A percentile compares a stretch with the other conserved stretches of the same genome.
Evolutionary conservation across 345 rosid genomes (phyloP).

Genomic region (Corchorus capsularis): DNA sequence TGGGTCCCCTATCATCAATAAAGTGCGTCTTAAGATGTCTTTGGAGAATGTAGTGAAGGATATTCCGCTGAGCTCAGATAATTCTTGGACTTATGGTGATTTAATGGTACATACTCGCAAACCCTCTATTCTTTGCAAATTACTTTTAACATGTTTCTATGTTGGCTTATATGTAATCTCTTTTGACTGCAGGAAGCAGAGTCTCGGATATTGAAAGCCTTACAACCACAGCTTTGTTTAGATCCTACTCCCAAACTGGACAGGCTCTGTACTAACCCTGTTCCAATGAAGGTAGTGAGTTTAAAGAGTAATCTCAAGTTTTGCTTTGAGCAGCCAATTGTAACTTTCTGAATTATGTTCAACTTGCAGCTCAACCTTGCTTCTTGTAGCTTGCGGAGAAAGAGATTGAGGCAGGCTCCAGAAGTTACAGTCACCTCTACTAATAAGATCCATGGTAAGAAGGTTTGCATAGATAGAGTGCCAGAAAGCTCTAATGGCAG

Average conservation of each 20-base stretch:
- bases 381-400: conserved; percentile 60
- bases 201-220: conserved; percentile 86
- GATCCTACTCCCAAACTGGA: conserved; percentile 93
- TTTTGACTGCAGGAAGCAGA: conserved; percentile 76
- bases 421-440: conserved; percentile 63
- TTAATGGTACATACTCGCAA: conserved; percentile 61
- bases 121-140: conserved; percentile 15
- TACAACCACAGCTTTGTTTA: conserved; percentile 87
- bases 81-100: conserved; percentile 95
- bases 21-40: conserved; percentile 76
- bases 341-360: conserved; percentile 21
- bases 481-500: conserved; percentile 65
- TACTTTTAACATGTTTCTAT: conserved; percentile 3
- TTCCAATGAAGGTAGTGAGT: conserved; percentile 57
- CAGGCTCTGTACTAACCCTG: conserved; percentile 59
- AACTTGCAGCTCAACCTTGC: conserved; percentile 71
- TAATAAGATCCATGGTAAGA: conserved; percentile 74
- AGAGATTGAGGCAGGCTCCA: conserved; percentile 68
- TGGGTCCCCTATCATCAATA: conserved; percentile 55
- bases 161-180: conserved; percentile 14
- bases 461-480: conserved; percentile 67
- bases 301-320: not conserved
- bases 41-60: conserved; percentile 92
- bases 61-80: conserved; percentile 76
- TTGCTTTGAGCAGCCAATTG: conserved; percentile 5